phyloP scores from a whole-genome alignment of 805 yeast species.

The Torulaspora gathmanii region DNA sequence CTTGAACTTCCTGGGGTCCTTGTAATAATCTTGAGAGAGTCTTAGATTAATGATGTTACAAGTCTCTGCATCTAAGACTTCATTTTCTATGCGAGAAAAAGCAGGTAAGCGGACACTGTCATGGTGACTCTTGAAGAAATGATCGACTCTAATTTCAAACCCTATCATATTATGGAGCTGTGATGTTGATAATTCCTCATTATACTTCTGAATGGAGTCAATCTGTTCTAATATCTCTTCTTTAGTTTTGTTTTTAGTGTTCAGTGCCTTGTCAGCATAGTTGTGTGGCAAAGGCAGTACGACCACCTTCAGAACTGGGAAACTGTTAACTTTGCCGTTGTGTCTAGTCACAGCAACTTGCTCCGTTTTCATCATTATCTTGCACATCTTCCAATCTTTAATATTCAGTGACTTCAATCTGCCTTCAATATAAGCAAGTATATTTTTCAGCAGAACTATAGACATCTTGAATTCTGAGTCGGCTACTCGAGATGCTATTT shows the following conservation, averaged over 20 bases:
- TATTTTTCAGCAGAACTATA: constrained; percentile 45
- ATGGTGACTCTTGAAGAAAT: constrained; percentile 36
- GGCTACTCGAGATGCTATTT: constrained; percentile 44
- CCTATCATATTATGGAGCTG: constrained; percentile 31
- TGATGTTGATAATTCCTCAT: constrained; percentile 20
- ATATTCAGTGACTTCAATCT: constrained; percentile 17
- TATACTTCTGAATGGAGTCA: constrained; percentile 14
- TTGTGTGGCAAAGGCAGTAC: constrained; percentile 33
- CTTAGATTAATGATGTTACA: constrained; percentile 41
- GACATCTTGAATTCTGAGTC: constrained; percentile 64
- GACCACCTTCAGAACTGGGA: constrained; percentile 34
- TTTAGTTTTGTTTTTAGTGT: constrained; percentile 11
- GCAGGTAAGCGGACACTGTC: constrained; percentile 21
- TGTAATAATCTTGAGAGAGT: constrained; percentile 31
- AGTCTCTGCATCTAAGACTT: constrained; percentile 39
- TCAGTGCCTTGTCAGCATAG: constrained; percentile 24
- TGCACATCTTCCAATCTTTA: constrained; percentile 21
- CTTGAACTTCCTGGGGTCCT: constrained; percentile 13
- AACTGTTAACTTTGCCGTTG: constrained; percentile 9
- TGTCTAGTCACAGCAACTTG: constrained; percentile 3
- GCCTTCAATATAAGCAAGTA: constrained; percentile 39
- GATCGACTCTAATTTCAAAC: constrained; percentile 37
- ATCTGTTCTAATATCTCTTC: constrained; percentile 16
- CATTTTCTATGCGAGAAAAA: constrained; percentile 20
- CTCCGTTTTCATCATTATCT: constrained; percentile 24